These are phyloP conservation scores for Amanita inopinata DNA, from an alignment of 768 basidiomycete genomes.

Conservation along the genomic window DNA sequence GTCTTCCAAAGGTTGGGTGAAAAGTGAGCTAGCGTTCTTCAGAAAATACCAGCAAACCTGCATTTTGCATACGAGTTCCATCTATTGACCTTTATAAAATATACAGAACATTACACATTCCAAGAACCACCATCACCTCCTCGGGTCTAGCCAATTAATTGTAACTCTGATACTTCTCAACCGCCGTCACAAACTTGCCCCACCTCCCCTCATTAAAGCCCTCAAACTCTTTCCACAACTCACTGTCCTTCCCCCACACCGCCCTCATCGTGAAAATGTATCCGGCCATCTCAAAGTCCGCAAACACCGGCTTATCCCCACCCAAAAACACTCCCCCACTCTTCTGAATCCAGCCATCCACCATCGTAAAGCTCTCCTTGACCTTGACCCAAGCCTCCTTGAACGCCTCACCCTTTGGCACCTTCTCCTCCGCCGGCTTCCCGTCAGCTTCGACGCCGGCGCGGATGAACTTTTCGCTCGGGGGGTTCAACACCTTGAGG, in stretches of 20 bases:
- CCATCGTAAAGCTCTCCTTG: slow-evolving; percentile 20
- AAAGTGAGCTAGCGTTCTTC: too few relatives aligned
- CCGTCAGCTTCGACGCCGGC: slow-evolving; percentile 26
- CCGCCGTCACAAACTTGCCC: not conserved
- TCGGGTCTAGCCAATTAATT: too few relatives aligned
- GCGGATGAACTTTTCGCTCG: slow-evolving; percentile 23
- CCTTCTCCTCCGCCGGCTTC: slow-evolving; percentile 24
- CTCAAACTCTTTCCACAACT: not conserved
- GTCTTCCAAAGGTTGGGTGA: too few relatives aligned
- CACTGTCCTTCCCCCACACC: not conserved
- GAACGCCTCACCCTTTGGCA: slow-evolving; percentile 21
- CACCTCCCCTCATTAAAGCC: not conserved
- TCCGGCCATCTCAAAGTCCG: slow-evolving; percentile 1
- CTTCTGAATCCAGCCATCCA: slow-evolving; percentile 20
- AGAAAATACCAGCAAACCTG: too few relatives aligned
- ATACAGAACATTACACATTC: too few relatives aligned
- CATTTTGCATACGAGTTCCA: too few relatives aligned
- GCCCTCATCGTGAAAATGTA: not conserved
- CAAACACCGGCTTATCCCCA: slow-evolving; percentile 17
- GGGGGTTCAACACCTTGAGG: slow-evolving; percentile 14
- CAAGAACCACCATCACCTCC: too few relatives aligned
- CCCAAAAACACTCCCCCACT: too few relatives aligned
- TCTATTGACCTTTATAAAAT: too few relatives aligned
- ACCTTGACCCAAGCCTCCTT: slow-evolving; percentile 29
- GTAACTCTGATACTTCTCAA: not conserved